Base-by-base conservation (phyloP, 1,284 basidiomycete genomes). In the Trichosporon sp. region DNA sequence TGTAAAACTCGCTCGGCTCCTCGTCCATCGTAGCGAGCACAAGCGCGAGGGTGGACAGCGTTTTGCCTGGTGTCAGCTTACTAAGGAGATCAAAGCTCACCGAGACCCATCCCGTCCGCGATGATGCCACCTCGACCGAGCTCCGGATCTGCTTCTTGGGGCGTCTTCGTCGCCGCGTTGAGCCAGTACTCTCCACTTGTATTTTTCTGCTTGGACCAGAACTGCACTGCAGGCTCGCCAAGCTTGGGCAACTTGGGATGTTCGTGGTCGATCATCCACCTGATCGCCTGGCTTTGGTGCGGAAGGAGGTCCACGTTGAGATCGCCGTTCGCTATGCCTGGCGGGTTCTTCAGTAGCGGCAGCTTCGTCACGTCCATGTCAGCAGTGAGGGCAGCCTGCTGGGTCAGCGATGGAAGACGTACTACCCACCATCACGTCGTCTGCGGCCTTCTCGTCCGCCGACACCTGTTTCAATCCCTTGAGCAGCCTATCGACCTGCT, bases 31-130 rank as follows among this genome's bases (percentile, higher is more conserved):
- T 93, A 11, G 88, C 87, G 49, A 92, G 76, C 31, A 92, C 84
- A 7, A 94, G 82, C 1, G 89, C 82, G 19, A 93, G 81, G 83
- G 91, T 91, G 0, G 89, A 91, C 27, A 93, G 80, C 0, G 91
- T 93, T 83, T 93, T 93, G 0, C 92, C 91, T 73, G 67, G 44
- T 32, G 63, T 65, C 36, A 67, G 63, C 52, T 31, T 4, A 0
- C 0, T 0, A 32, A 21, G 25, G 10, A 36, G 56, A 4, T 34
- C 3, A 10, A 34, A 34, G 61, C 67, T 56, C 14, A 70, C 70
- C 84, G 65, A 87, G 74, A 65, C 92, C 92, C 92, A 95, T 95
- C 37, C 89, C 90, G 78, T 95, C 93, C 0, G 89, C 91, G 63
- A 90, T 87, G 56, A 95, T 83, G 1, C 90, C 92, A 19, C 93